Percentiles rank a stretch among this genome's conserved stretches.
Conservation (phyloP, 2,329 filamentous ascomycete genomes). For the Clonostachys rhizophaga region DNA sequence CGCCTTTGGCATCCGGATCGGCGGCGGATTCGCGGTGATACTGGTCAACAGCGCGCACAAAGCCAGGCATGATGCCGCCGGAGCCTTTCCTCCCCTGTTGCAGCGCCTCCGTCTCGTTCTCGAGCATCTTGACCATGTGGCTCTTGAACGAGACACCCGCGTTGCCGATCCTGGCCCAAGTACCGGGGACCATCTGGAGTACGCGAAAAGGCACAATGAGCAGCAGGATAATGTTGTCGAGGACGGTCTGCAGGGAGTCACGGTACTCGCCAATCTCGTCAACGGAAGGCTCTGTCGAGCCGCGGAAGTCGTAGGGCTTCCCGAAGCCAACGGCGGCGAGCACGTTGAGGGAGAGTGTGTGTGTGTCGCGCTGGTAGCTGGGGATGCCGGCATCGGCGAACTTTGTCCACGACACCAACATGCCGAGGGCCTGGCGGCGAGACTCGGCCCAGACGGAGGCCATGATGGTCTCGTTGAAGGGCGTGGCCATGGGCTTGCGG, state of each 20-base stretch:
- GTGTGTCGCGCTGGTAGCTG: slow-evolving; percentile 13
- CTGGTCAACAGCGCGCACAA: neutral
- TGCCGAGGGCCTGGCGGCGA: too few species aligned
- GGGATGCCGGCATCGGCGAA: too few species aligned
- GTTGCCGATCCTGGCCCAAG: slow-evolving; percentile 8
- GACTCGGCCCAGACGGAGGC: too few species aligned
- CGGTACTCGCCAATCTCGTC: slow-evolving; percentile 12
- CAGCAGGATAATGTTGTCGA: neutral
- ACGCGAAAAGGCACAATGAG: slow-evolving; percentile 17
- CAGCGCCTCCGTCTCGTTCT: slow-evolving; percentile 10
- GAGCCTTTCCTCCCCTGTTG: neutral
- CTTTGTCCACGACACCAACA: too few species aligned
- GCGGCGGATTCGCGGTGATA: slow-evolving; percentile 1
- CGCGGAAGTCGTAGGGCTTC: neutral
- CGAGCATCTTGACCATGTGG: slow-evolving; percentile 20
- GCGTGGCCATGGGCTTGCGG: neutral
- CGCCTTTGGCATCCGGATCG: neutral
- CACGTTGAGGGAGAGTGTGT: slow-evolving; percentile 7
- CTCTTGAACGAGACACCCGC: slow-evolving; percentile 15
- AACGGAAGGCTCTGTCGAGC: slow-evolving; percentile 4
- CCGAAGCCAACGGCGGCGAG: slow-evolving; percentile 2
- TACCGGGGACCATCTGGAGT: slow-evolving; percentile 13
- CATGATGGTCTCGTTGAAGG: neutral
- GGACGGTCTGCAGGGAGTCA: neutral
- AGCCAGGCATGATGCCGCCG: too few species aligned